These are phyloP conservation scores for Escovopsis weberi DNA, from an alignment of 2,329 filamentous ascomycete genomes.

Conservation along the genomic window DNA sequence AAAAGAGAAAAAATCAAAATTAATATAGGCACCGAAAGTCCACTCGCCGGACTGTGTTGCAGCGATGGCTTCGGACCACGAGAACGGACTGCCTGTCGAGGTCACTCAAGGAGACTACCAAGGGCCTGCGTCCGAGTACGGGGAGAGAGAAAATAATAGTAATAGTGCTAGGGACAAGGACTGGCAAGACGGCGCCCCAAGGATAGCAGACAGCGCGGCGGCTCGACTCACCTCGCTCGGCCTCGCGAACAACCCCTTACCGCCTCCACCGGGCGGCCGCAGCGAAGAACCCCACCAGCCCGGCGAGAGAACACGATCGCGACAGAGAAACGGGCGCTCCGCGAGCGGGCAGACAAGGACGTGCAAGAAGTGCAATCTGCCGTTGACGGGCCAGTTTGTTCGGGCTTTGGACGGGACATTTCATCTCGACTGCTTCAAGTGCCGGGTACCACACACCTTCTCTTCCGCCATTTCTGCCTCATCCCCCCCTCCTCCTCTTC, in stretches of 20 bases:
- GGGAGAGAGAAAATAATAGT: background rate
- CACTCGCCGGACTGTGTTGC: constrained; percentile 11
- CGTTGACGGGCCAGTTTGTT: constrained; percentile 89
- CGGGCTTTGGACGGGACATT: constrained; percentile 86
- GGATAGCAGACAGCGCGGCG: constrained; percentile 22
- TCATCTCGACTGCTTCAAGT: constrained; percentile 96
- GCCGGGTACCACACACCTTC: constrained; percentile 48
- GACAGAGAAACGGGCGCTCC: constrained; percentile 37
- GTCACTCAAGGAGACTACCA: constrained; percentile 19
- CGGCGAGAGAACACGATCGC: constrained; percentile 42
- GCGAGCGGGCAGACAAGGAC: constrained; percentile 46
- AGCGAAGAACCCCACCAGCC: constrained; percentile 36
- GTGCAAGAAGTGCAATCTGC: constrained; percentile 79
- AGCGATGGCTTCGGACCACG: constrained; percentile 33
- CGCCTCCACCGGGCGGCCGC: constrained; percentile 14
- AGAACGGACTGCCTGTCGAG: constrained; percentile 25
- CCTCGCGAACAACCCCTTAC: constrained; percentile 16
- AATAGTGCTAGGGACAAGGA: constrained; percentile 15
- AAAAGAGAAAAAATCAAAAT: constrained; percentile 5
- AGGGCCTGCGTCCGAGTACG: constrained; percentile 17
- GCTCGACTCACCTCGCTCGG: constrained; percentile 21
- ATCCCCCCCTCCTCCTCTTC: constrained; percentile 13
- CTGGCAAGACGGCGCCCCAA: constrained; percentile 23
- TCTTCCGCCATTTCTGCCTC: background rate
- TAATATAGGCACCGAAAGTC: background rate